Evolutionary conservation across 805 yeast species (phyloP).

Genomic region (Candida easanensis): DNA sequence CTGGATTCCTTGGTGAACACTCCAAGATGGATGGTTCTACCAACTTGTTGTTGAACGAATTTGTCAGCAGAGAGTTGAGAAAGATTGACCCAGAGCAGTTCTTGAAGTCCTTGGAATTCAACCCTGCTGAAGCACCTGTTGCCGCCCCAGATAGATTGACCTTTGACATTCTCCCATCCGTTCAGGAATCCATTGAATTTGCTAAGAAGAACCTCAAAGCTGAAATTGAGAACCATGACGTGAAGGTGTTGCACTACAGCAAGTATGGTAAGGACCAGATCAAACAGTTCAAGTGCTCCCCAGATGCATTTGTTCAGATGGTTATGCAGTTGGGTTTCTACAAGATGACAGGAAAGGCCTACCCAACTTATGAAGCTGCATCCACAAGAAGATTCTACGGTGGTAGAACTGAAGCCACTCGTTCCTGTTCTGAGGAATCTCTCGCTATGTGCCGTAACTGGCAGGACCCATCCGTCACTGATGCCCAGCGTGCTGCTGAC

Average conservation of each 20-base stretch:
- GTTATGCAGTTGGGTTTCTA: constrained; percentile 86
- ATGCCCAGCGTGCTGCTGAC: constrained; percentile 57
- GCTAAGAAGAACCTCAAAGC: constrained; percentile 58
- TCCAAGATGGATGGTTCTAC: constrained; percentile 98
- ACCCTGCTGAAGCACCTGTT: constrained; percentile 1
- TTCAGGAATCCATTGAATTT: constrained; percentile 46
- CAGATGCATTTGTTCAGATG: constrained; percentile 93
- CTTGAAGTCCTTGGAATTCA: constrained; percentile 17
- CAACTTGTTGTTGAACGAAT: constrained; percentile 83
- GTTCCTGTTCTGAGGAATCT: constrained; percentile 76
- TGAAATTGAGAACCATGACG: constrained; percentile 60
- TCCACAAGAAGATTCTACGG: constrained; percentile 84
- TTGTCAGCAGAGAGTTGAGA: constrained; percentile 54
- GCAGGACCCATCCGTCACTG: constrained; percentile 47
- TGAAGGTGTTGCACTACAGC: constrained; percentile 74
- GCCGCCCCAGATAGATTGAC: constrained; percentile 33
- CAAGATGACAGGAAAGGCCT: constrained; percentile 71
- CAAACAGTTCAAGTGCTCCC: constrained; percentile 80
- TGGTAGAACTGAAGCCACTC: constrained; percentile 94
- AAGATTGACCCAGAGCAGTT: constrained; percentile 40
- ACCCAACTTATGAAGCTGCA: constrained; percentile 96
- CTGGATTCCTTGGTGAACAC: constrained; percentile 96
- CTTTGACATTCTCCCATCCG: constrained; percentile 57
- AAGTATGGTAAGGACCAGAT: constrained; percentile 86
- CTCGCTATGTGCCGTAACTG: constrained; percentile 70